These are phyloP conservation scores for Ballota nigra DNA, from an alignment of 257 asterid genomes.

Conservation along the genomic window DNA sequence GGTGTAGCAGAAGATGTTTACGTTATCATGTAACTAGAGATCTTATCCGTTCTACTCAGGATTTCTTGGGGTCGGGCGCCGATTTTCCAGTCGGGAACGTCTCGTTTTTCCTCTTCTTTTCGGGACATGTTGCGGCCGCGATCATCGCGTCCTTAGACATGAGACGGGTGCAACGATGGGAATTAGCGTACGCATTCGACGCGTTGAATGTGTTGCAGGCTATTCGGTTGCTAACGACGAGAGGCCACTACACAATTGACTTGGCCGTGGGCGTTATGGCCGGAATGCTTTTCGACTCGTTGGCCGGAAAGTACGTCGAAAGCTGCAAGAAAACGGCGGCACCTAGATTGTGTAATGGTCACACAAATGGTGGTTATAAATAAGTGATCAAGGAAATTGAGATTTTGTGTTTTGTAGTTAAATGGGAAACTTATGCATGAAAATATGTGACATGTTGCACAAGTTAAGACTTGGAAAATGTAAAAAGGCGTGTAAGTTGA, in stretches of 20 bases:
- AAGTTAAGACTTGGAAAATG: background rate
- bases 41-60: conserved; percentile 35
- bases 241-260: conserved; percentile 97
- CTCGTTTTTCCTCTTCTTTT: conserved; percentile 84
- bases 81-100: conserved; percentile 97
- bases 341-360: conserved; percentile 15
- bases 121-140: conserved; percentile 94
- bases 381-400: conserved; percentile 11
- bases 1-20: too few species aligned
- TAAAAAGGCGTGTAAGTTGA: background rate
- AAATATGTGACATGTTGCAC: background rate
- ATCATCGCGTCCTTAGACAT: conserved; percentile 87
- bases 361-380: conserved; percentile 4
- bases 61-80: conserved; percentile 84
- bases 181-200: conserved; percentile 62
- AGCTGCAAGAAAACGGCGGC: conserved; percentile 34
- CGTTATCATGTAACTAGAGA: too few species aligned
- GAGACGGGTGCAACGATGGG: conserved; percentile 80
- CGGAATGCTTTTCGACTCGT: conserved; percentile 69
- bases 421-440: background rate
- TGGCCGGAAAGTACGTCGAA: conserved; percentile 70
- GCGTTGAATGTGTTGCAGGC: conserved; percentile 64
- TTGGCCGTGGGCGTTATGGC: conserved; percentile 85
- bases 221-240: conserved; percentile 70
- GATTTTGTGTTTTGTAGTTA: background rate